Percentiles rank a stretch among this genome's conserved stretches.
Conservation (phyloP, 176 grass and related monocot genomes). For the Hordeum vulgare region MorexV3_pseudomolecules_assembly NC_058520.1:50080986-50081485, state of each 20-base stretch:
- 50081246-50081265: constrained; percentile 99
- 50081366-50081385: not conserved
- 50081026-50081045: not conserved
- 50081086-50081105: constrained; percentile 98
- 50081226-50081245: constrained; percentile 12
- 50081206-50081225: constrained; percentile 7
- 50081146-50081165: constrained; percentile 99
- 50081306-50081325: constrained; percentile 97
- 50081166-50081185: constrained; percentile 2
- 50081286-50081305: constrained; percentile 91
- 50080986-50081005: not conserved
- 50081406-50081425: not conserved
- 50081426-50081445: constrained; percentile 7
- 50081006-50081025: not conserved
- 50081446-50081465: constrained; percentile 19
- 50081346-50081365: not conserved
- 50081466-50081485: not conserved
- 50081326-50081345: constrained; percentile 61
- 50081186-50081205: not conserved
- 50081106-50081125: constrained; percentile 99
- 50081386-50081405: not conserved
- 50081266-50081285: constrained; percentile 99
- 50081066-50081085: constrained; percentile 47
- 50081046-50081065: constrained; percentile 18
- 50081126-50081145: constrained; percentile 99